These are phyloP conservation scores for Fusarium duplospermum DNA, from an alignment of 2,329 filamentous ascomycete species.

Conservation along the genomic window DNA sequence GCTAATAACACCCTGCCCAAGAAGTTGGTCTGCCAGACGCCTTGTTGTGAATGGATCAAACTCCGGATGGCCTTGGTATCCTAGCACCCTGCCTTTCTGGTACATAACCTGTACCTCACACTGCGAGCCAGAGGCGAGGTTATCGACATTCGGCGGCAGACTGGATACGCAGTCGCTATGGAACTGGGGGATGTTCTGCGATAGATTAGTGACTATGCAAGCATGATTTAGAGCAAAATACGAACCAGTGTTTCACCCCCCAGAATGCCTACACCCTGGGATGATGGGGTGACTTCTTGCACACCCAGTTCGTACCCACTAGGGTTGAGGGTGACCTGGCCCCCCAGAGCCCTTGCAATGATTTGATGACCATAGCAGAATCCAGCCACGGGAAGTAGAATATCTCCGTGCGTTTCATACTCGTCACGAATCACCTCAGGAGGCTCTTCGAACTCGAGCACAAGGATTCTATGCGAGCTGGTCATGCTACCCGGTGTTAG, in stretches of 20 bases:
- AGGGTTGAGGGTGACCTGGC: not conserved
- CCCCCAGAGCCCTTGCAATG: not conserved
- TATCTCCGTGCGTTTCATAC: not conserved
- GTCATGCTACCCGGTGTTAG: not conserved
- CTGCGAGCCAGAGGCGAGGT: not conserved
- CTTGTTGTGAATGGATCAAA: not conserved
- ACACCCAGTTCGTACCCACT: not conserved
- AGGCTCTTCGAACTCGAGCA: not conserved
- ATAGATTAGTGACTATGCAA: not conserved
- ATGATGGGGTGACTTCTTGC: not conserved
- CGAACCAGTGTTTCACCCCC: not conserved
- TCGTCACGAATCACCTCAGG: not conserved
- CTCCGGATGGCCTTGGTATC: not conserved
- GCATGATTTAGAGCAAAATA: not conserved
- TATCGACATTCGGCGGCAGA: not conserved
- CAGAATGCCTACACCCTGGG: not conserved
- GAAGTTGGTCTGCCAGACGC: not conserved
- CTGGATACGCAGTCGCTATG: not conserved
- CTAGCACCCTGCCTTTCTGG: not conserved
- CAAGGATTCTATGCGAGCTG: not conserved
- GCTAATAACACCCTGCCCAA: not conserved
- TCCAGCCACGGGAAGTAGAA: not conserved
- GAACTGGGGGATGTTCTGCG: not conserved
- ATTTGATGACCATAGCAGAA: not conserved
- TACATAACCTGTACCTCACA: not conserved